phyloP scores from a whole-genome alignment of 306 rosid species.

The Begonia masoniana region DNA sequence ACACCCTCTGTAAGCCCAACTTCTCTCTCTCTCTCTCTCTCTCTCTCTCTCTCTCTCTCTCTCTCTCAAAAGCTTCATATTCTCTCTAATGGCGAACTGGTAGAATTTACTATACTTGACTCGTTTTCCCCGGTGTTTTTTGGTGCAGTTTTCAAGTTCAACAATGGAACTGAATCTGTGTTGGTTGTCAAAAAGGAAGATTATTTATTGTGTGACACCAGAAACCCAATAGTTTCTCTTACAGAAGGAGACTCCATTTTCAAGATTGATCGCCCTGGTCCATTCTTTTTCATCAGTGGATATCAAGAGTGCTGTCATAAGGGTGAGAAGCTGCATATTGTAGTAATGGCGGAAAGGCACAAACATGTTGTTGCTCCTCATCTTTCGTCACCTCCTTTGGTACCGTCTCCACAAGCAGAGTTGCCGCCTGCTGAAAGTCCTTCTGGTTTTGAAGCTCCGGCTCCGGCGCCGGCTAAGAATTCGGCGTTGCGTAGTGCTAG shows the following conservation, averaged over 20 bases:
- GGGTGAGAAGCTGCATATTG: constrained; percentile 36
- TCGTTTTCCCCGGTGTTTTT: neutral
- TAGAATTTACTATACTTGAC: neutral
- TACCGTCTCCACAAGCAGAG: constrained; percentile 1
- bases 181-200: constrained; percentile 46
- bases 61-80: neutral
- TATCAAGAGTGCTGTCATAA: constrained; percentile 23
- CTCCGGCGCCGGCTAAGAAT: constrained; percentile 4
- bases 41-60: constrained; percentile 1
- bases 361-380: constrained; percentile 6
- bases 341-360: constrained; percentile 32
- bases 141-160: constrained; percentile 56
- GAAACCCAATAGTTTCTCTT: constrained; percentile 22
- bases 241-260: constrained; percentile 35
- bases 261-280: constrained; percentile 36
- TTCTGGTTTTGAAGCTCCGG: constrained; percentile 1
- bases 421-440: constrained; percentile 4
- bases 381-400: neutral
- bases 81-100: neutral
- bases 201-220: constrained; percentile 39
- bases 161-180: constrained; percentile 38
- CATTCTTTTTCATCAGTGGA: constrained; percentile 43
- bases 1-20: constrained; percentile 44
- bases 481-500: neutral
- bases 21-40: neutral